phyloP scores from a whole-genome alignment of 129 eudicot genomes.

The Flaveria trinervia region DNA sequence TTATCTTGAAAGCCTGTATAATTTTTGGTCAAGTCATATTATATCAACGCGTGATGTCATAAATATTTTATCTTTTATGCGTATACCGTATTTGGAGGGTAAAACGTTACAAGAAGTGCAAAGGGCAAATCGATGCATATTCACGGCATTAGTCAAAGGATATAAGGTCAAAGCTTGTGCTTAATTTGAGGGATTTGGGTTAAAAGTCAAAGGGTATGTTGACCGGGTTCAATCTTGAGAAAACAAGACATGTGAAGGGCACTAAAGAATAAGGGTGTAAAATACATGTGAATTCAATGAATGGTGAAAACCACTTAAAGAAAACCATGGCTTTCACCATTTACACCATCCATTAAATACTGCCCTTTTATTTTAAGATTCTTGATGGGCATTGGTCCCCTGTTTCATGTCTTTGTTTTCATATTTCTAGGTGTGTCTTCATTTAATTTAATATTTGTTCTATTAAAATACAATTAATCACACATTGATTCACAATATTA shows the following conservation, averaged over 20 bases:
- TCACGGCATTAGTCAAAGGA: slow-evolving; percentile 13
- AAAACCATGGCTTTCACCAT: slow-evolving; percentile 39
- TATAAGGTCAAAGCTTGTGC: neutral
- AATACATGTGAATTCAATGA: slow-evolving; percentile 40
- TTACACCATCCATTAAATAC: slow-evolving; percentile 37
- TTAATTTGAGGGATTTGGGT: neutral
- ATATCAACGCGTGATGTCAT: too few species aligned
- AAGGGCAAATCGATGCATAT: neutral
- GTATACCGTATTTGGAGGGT: neutral
- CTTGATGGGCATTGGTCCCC: slow-evolving; percentile 39
- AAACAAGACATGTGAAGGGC: slow-evolving; percentile 41
- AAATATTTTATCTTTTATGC: too few species aligned
- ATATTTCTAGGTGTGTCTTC: slow-evolving; percentile 15
- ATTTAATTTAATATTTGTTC: slow-evolving; percentile 2
- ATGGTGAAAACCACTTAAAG: slow-evolving; percentile 37
- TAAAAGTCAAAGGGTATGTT: slow-evolving; percentile 31
- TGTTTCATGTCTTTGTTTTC: slow-evolving; percentile 29
- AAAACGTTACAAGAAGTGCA: neutral
- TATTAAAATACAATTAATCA: neutral
- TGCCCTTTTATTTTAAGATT: slow-evolving; percentile 33
- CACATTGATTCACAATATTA: neutral
- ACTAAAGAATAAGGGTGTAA: slow-evolving; percentile 41
- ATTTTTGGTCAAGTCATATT: too few species aligned
- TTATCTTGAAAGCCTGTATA: too few species aligned
- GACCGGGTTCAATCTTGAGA: slow-evolving; percentile 27